Evolutionary conservation across 1,139 yeast genomes (phyloP).

Genomic region (Magnusiomyces magnusii): DNA sequence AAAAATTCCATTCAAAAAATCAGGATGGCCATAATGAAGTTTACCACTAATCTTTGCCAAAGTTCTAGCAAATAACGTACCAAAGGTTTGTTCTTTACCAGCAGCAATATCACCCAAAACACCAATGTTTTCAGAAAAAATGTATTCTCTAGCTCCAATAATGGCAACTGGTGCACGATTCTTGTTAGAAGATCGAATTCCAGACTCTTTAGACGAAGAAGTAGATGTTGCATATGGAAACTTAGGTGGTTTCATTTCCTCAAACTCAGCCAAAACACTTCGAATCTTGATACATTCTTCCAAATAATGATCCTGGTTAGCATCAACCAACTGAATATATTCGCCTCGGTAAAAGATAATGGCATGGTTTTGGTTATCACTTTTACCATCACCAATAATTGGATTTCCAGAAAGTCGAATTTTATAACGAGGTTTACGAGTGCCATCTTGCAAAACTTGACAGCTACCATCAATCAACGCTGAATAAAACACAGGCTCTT

Average conservation of each 20-base stretch:
- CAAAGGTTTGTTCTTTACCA: conserved; percentile 89
- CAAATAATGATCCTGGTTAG: conserved; percentile 79
- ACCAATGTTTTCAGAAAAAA: conserved; percentile 80
- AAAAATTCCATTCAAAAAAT: conserved; percentile 71
- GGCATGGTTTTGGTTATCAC: conserved; percentile 78
- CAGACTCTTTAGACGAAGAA: conserved; percentile 22
- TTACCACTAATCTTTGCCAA: conserved; percentile 82
- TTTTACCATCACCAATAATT: conserved; percentile 81
- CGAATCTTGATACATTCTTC: conserved; percentile 82
- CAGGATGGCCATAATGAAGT: conserved; percentile 89
- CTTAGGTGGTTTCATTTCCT: conserved; percentile 41
- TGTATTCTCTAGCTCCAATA: conserved; percentile 81
- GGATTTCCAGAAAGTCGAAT: conserved; percentile 76
- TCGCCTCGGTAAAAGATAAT: conserved; percentile 78
- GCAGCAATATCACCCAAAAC: conserved; percentile 89
- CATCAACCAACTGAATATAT: conserved; percentile 79
- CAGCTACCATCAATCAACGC: conserved; percentile 52
- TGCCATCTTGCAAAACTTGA: conserved; percentile 37
- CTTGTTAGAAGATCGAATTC: conserved; percentile 27
- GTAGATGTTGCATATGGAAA: conserved; percentile 22
- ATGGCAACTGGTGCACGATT: conserved; percentile 60
- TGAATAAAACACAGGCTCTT: conserved; percentile 46
- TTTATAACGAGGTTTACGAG: conserved; percentile 44
- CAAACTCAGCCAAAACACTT: conserved; percentile 72
- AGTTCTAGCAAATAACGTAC: conserved; percentile 81